Conservation (phyloP, 1,284 basidiomycete genomes). For the Cutaneotrichosporon sp. region DNA sequence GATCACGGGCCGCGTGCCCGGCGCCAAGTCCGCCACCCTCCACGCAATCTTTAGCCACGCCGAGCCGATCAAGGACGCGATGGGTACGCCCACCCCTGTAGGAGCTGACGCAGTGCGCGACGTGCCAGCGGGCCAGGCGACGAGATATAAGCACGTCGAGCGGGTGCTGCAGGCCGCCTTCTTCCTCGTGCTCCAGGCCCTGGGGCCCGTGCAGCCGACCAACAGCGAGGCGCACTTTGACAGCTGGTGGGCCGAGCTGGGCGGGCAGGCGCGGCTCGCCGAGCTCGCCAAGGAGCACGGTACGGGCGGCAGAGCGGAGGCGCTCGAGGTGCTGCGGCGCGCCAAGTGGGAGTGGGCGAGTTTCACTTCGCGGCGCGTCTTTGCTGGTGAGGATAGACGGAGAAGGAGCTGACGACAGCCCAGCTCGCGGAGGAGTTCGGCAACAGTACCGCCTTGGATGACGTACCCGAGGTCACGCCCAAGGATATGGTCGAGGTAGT, state of each 20-base stretch:
- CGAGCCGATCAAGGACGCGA: background rate
- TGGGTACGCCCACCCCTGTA: background rate
- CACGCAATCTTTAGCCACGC: background rate
- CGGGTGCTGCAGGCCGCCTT: background rate
- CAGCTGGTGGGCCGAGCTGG: background rate
- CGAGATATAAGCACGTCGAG: background rate
- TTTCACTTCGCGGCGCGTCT: background rate
- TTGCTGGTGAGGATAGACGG: constrained; percentile 1
- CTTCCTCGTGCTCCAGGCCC: background rate
- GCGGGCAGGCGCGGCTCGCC: background rate
- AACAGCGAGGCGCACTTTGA: background rate
- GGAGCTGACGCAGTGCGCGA: background rate
- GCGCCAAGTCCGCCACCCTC: background rate
- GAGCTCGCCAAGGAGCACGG: background rate
- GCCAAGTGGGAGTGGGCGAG: background rate
- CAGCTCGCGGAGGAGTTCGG: background rate
- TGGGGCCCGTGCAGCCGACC: background rate
- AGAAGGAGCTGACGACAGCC: too few species aligned
- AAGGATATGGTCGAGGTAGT: background rate
- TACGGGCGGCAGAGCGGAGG: background rate
- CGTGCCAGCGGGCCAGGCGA: background rate
- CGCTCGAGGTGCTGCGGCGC: background rate
- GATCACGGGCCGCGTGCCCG: background rate
- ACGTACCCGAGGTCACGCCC: background rate
- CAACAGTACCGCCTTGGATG: background rate